Base-by-base conservation (phyloP, 176 grass and related monocot genomes). In the Calamus simplicifolius region DNA sequence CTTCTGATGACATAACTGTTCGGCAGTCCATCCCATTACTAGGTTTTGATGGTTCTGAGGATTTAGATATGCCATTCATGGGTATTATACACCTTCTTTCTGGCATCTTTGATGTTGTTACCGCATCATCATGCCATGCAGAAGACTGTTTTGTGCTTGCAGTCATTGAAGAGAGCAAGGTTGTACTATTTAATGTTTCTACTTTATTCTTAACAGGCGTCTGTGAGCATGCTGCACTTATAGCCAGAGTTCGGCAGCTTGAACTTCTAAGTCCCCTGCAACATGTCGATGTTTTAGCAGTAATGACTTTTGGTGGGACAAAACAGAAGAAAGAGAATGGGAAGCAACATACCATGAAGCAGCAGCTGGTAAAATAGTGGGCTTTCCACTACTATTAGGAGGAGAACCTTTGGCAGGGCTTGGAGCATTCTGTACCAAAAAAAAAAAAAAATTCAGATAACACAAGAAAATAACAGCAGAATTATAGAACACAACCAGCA, bases 91-190 rank as follows among this genome's bases (percentile, higher is more conserved):
- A 56, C 7, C 51, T 54, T 18, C 71, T 80, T 85, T 81, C 80
- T 62, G 70, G 71, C 26, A 61, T 61, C 83, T 74, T 83, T 63
- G 58, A 43, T 43, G 35, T 43, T 43, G 8, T 59, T 76, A 66
- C 69, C 70, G 79, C 50, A 64, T 92, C 85, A 83, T 98, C 93
- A 65, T 85, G 86, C 84, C 81, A 85, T 18, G 84, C 86, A 57
- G 88, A 89, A 70, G 81, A 71, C 28, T 57, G 63, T 69, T 76
- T 82, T 76, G 70, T 25, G 74, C 57, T 85, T 51, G 69, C 71
- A 73, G 52, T 77, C 16, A 50, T 71, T 35, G 69, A 59, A 71
- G 69, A 67, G 71, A 59, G 77, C 27, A 57, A 58, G 69, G 63
- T 60, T 55, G 68, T 62, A 79, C 57, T 69, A 79, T 50, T 65